Base-by-base conservation (phyloP, 805 yeast species). In the Blastobotrys robertii region DNA sequence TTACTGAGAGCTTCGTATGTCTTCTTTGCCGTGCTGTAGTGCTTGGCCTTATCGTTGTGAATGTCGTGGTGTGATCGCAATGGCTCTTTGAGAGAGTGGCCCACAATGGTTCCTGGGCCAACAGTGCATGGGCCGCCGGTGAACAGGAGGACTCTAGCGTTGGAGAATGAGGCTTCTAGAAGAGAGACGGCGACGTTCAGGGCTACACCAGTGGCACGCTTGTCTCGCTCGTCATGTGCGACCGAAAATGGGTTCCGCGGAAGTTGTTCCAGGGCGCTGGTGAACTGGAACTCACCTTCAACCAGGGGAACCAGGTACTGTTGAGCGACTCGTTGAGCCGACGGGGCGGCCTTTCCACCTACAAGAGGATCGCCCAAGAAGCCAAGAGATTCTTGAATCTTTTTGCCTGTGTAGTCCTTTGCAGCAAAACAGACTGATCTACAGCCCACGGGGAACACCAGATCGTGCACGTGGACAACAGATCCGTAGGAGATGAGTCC, bases 61-160 rank as follows among this genome's bases (percentile, higher is more conserved):
- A 87, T 82, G 61, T 87, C 96, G 51, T 81, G 82, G 64, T 87
- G 97, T 4, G 96, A 88, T 71, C 97, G 77, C 52, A 88, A 79
- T 38, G 96, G 94, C 62, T 87, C 95, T 58, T 82, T 84, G 59
- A 87, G 71, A 59, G 83, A 85, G 12, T 79, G 76, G 28, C 84
- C 82, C 30, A 88, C 97, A 54, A 87, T 83, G 59, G 79, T 66
- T 53, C 97, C 97, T 8, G 96, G 95, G 37, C 79, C 80, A 54
- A 79, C 73, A 35, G 96, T 88, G 62, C 94, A 77, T 34, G 94
- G 92, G 48, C 96, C 97, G 44, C 87, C 87, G 36, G 92, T 74
- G 57, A 88, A 88, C 45, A 88, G 68, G 65, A 84, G 77, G 45
- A 87, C 71, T 59, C 94, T 76, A 53, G 77, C 77, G 41, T 82